A percentile compares a stretch with the other conserved stretches of the same genome.
Conservation (phyloP, 2,329 filamentous ascomycete species). For the Rutstroemia sp. region DNA sequence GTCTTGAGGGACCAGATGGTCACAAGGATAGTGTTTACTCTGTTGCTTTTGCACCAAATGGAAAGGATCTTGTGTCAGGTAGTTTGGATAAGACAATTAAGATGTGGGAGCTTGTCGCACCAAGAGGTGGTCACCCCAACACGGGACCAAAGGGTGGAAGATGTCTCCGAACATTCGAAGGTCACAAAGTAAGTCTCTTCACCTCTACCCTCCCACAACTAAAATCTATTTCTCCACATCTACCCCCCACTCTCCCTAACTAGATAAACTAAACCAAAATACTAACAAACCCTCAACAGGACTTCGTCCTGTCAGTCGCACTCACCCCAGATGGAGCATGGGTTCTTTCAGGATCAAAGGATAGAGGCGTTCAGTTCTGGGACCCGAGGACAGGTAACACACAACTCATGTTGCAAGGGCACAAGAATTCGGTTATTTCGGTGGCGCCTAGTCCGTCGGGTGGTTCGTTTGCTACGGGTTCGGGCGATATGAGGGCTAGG, state of each 20-base stretch:
- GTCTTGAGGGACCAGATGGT: constrained; percentile 84
- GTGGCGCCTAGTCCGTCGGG: constrained; percentile 84
- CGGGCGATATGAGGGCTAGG: constrained; percentile 92
- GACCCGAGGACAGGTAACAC: constrained; percentile 88
- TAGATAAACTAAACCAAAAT: not conserved
- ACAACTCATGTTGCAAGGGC: constrained; percentile 96
- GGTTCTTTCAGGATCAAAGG: constrained; percentile 97
- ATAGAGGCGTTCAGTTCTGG: constrained; percentile 97
- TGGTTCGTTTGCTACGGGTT: constrained; percentile 88
- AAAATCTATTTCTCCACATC: not conserved
- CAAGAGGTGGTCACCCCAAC: constrained; percentile 57
- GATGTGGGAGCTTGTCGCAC: constrained; percentile 89
- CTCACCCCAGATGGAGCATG: constrained; percentile 89
- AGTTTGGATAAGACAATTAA: constrained; percentile 98
- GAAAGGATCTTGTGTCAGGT: constrained; percentile 86
- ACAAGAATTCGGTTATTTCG: constrained; percentile 98
- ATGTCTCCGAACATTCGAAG: constrained; percentile 94
- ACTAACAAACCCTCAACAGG: constrained; percentile 42
- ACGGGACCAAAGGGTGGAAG: constrained; percentile 75
- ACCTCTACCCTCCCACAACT: not conserved
- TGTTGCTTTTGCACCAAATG: constrained; percentile 90
- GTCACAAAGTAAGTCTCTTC: constrained; percentile 65
- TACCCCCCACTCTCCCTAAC: not conserved
- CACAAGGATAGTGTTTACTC: constrained; percentile 97
- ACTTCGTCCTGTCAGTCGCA: constrained; percentile 94